phyloP scores from a whole-genome alignment of 2,329 filamentous ascomycete genomes.

The Aspergillus pseudoviridinutans region DNA sequence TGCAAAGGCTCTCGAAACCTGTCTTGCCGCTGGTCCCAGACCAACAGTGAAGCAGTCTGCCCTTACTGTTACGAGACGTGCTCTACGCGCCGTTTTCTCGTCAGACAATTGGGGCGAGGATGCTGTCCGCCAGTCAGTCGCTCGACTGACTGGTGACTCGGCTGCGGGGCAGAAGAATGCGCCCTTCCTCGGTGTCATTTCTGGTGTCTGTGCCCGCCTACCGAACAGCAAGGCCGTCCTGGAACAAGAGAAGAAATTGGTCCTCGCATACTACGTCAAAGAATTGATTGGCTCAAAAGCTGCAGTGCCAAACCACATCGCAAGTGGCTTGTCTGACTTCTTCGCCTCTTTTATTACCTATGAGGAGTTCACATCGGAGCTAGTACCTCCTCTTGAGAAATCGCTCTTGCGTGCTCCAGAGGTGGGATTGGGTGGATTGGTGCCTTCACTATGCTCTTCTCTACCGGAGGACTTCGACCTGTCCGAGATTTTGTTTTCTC shows the following conservation, averaged over 20 bases:
- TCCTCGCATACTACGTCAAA: conserved; percentile 78
- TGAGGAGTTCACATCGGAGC: conserved; percentile 69
- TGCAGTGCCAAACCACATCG: conserved; percentile 66
- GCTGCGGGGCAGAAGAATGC: conserved; percentile 65
- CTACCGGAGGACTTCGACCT: conserved; percentile 71
- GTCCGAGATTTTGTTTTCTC: conserved; percentile 65
- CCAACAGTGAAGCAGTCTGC: conserved; percentile 67
- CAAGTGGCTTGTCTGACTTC: conserved; percentile 73
- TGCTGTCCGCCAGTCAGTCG: conserved; percentile 60
- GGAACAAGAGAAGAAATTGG: conserved; percentile 63
- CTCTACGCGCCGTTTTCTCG: conserved; percentile 69
- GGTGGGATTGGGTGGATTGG: conserved; percentile 74
- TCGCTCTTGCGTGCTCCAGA: conserved; percentile 84
- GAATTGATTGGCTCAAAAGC: conserved; percentile 79
- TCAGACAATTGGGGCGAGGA: conserved; percentile 55
- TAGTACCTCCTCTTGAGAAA: conserved; percentile 83
- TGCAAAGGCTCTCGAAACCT: conserved; percentile 73
- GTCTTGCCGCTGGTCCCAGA: conserved; percentile 63
- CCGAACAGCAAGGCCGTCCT: conserved; percentile 60
- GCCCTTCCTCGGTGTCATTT: conserved; percentile 76
- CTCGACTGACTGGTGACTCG: conserved; percentile 65
- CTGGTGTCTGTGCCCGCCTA: conserved; percentile 77
- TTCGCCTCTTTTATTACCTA: conserved; percentile 69
- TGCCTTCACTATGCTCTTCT: conserved; percentile 68
- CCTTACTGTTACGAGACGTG: conserved; percentile 72